Base-by-base conservation (phyloP, 495 filamentous ascomycete species). In the Aeminium ludgeri region DNA sequence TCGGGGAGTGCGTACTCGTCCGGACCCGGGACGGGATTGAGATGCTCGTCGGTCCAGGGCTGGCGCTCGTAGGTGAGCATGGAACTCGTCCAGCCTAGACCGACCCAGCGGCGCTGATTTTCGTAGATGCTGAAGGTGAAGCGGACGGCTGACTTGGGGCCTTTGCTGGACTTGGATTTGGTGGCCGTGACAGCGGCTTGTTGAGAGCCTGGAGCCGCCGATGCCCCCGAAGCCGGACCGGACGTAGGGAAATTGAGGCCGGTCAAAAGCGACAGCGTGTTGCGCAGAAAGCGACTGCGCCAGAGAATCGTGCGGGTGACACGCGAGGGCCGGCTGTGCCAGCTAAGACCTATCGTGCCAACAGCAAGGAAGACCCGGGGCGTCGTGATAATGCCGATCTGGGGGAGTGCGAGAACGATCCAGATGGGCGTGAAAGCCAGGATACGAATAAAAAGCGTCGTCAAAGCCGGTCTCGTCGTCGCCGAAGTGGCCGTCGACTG, bases 101-200 rank as follows among this genome's bases (percentile, higher is more conserved):
- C 91, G 10, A 96, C 58, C 89, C 89, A 99, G 30, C 89, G 74
- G 18, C 89, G 76, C 58, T 99, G 87, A 48, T 99, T 99, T 55
- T 99, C 89, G 52, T 82, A 96, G 2, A 96, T 68, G 36, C 86
- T 80, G 48, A 99, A 99, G 0, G 89, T 96, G 56, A 99, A 96
- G 8, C 81, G 77, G 3, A 99, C 80, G 0, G 80, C 66, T 15
- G 76, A 71, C 28, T 75, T 62, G 23, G 65, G 63, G 18, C 66
- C 60, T 20, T 52, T 52, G 20, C 54, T 51, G 6, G 52, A 45
- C 19, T 36, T 53, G 38, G 57, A 55, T 20, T 40, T 48, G 35
- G 41, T 36, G 48, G 20, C 7, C 45, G 54, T 15, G 37, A 44
- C 18, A n/a, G 20, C 18, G n/a, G 36, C 19, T 6, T 46, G 30